phyloP scores from a whole-genome alignment of 495 filamentous ascomycete species.

The Letharia lupina region DNA sequence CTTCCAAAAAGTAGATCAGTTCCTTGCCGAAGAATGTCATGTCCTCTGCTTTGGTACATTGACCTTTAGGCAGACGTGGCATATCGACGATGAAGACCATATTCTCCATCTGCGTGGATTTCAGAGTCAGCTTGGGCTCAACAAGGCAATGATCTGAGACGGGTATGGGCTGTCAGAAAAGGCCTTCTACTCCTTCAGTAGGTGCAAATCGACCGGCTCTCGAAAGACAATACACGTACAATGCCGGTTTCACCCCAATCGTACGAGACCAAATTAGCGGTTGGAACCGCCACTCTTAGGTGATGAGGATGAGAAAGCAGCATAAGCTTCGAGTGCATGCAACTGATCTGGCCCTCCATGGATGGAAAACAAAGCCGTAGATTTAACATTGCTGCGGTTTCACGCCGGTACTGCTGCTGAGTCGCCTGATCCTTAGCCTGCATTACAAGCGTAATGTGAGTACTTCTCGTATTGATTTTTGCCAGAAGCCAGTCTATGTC shows the following conservation, averaged over 20 bases:
- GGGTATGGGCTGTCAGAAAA: background rate
- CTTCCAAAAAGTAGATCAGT: conserved; percentile 59
- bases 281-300: conserved; percentile 69
- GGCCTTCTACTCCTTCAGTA: background rate
- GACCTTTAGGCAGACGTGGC: conserved; percentile 43
- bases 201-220: background rate
- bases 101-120: conserved; percentile 58
- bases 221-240: background rate
- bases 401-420: conserved; percentile 34
- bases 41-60: conserved; percentile 26
- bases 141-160: background rate
- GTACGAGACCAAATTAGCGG: conserved; percentile 66
- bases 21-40: conserved; percentile 60
- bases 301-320: conserved; percentile 62
- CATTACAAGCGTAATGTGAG: conserved; percentile 59
- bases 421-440: conserved; percentile 53
- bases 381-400: conserved; percentile 44
- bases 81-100: conserved; percentile 81
- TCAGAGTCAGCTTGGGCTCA: background rate
- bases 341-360: conserved; percentile 54
- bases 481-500: conserved; percentile 63
- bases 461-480: conserved; percentile 47
- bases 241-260: conserved; percentile 74
- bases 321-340: conserved; percentile 88
- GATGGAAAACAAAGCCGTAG: conserved; percentile 72